These are phyloP conservation scores for Coelastrella sp. DNA, from an alignment of 139 green algal genomes.

Conservation along the genomic window DNA sequence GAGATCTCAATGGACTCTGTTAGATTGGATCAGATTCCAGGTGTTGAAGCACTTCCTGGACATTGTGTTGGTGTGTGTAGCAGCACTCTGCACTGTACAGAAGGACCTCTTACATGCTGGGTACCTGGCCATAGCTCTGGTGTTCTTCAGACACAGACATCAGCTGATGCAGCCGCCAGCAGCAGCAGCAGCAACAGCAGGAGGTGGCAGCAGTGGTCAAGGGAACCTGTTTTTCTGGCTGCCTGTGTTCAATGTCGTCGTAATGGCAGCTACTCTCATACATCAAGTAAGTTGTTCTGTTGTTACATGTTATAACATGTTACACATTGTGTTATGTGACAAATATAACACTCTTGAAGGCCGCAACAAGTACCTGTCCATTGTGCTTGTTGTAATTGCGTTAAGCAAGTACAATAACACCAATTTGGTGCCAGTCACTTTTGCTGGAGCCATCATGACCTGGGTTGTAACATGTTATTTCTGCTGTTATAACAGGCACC, in stretches of 20 bases:
- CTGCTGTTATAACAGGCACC: slow-evolving; percentile 50
- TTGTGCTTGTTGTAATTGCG: no score
- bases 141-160: slow-evolving; percentile 74
- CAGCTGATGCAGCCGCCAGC: slow-evolving; percentile 39
- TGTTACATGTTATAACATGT: no score
- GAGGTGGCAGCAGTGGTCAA: background rate
- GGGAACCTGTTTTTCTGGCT: slow-evolving; percentile 74
- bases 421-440: no score
- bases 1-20: background rate
- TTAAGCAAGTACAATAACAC: no score
- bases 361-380: no score
- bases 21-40: slow-evolving; percentile 54
- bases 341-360: no score
- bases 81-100: slow-evolving; percentile 68
- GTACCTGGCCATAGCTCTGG: slow-evolving; percentile 81
- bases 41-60: slow-evolving; percentile 57
- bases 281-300: slow-evolving; percentile 81
- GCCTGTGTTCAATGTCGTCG: slow-evolving; percentile 78
- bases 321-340: no score
- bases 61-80: slow-evolving; percentile 55
- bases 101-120: slow-evolving; percentile 83
- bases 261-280: slow-evolving; percentile 70
- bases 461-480: background rate
- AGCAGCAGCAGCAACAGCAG: background rate
- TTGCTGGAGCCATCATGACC: no score